A percentile compares a stretch with the other conserved stretches of the same genome.
These are phyloP conservation scores for Chloris gayana DNA, from an alignment of 176 grass and related monocot species.

Conservation along the genomic window DNA sequence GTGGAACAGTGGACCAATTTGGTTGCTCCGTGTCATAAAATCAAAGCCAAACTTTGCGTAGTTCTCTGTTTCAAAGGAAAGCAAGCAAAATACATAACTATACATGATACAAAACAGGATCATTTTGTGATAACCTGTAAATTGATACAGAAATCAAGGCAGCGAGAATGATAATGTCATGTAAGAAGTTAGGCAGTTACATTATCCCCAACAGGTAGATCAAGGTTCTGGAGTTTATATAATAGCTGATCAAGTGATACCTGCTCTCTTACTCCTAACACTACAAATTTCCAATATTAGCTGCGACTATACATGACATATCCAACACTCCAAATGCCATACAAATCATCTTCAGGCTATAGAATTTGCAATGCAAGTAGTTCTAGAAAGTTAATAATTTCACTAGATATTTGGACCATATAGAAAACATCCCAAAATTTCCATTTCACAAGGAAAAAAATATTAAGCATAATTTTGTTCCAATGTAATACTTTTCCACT, in stretches of 20 bases:
- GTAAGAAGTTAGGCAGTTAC: neutral
- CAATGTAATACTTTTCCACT: neutral
- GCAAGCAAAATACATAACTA: conserved; percentile 12
- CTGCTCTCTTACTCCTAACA: neutral
- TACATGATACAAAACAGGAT: neutral
- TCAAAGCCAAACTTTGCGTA: conserved; percentile 71
- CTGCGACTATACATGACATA: neutral
- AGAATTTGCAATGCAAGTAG: conserved; percentile 7
- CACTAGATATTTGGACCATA: conserved; percentile 14
- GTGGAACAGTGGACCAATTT: conserved; percentile 78
- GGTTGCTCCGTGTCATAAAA: conserved; percentile 53
- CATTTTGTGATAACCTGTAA: neutral
- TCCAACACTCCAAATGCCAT: neutral
- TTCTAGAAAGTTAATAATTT: neutral
- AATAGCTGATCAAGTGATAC: neutral
- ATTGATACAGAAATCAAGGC: neutral
- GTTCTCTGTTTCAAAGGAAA: conserved; percentile 48
- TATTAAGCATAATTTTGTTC: neutral
- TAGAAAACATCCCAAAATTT: neutral
- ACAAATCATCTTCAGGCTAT: neutral
- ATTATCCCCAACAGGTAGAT: neutral
- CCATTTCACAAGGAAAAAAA: conserved; percentile 36
- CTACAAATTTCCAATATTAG: conserved; percentile 6
- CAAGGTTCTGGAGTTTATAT: conserved; percentile 1
- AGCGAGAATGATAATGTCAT: neutral